Conservation (phyloP, 768 basidiomycete genomes). For the Leccinum ochraceum region DNA sequence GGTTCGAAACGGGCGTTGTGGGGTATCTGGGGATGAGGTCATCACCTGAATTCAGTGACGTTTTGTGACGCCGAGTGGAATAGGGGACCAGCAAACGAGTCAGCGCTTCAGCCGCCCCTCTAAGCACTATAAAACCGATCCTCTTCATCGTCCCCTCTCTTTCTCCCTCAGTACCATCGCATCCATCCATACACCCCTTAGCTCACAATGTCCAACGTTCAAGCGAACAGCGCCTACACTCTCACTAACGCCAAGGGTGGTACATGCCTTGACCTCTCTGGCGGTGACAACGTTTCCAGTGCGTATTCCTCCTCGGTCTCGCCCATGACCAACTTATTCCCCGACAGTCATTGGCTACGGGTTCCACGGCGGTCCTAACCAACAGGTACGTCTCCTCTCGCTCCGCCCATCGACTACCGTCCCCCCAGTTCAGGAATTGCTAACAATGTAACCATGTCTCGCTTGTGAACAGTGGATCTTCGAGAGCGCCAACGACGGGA, state of each 20-base stretch:
- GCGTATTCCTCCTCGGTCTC: slow-evolving; percentile 15
- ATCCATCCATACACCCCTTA: background rate
- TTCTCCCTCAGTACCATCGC: background rate
- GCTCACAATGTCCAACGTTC: slow-evolving; percentile 26
- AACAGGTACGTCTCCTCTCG: slow-evolving; percentile 38
- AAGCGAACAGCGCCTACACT: slow-evolving; percentile 41
- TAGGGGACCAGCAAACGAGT: background rate
- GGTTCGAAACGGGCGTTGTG: background rate
- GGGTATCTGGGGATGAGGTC: background rate
- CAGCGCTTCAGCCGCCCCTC: background rate
- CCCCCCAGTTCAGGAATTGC: background rate
- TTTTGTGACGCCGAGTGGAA: background rate
- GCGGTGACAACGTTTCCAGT: slow-evolving; percentile 49
- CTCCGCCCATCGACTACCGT: background rate
- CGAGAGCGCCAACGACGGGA: slow-evolving; percentile 23
- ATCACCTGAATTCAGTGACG: background rate
- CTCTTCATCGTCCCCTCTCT: background rate
- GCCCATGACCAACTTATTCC: background rate
- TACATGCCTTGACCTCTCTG: slow-evolving; percentile 58
- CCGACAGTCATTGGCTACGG: slow-evolving; percentile 50
- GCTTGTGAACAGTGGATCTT: slow-evolving; percentile 48
- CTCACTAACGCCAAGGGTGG: slow-evolving; percentile 53
- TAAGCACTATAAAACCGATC: background rate
- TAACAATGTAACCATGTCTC: background rate
- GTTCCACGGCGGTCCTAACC: slow-evolving; percentile 46